Evolutionary conservation across 495 filamentous ascomycete genomes (phyloP), one percentile per base, ranked within the genome.

Genomic region (Terfezia claveryi): DNA sequence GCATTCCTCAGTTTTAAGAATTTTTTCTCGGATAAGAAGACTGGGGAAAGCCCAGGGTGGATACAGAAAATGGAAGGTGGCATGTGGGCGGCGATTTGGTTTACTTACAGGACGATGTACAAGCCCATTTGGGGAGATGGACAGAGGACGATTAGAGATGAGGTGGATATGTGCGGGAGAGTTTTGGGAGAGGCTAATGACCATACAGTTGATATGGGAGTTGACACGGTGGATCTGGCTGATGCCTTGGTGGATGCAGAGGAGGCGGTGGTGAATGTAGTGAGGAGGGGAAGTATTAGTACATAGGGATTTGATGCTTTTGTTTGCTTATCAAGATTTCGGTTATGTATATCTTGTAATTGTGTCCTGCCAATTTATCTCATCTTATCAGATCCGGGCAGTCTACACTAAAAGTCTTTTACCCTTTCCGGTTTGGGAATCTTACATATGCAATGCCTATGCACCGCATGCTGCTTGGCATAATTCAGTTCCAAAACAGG

Each of bases 41-140:
- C 87, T 0, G 72, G 72, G 57, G 70, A 69, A 54, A 85, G 87
- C 7, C 51, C 54, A 17, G 94, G 87, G 87, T 37, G 87, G 50
- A 69, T 64, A n/a, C 60, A 50, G 23, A 32, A 75, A 2, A 66
- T 64, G 20, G 72, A 71, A 37, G 58, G 66, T 5, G 41, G 41
- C 41, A 46, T 46, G 41, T 46, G 41, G 41, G 41, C 14, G 14
- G 27, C 27, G 27, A 32, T 32, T 32, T 46, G 41, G 41, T 46
- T 14, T 46, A 20, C 12, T 14, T 46, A 46, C 8, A 4, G 27
- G 27, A 5, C 1, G 27, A 14, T 46, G 4, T 14, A 14, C 4
- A 46, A 2, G 41, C 17, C 14, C 14, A 2, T 46, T 14, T 46
- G 12, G 12, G 41, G 41, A 4, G 41, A 46, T 46, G 41, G 41